A percentile compares a stretch with the other conserved stretches of the same genome.
Evolutionary conservation across 2,329 filamentous ascomycete species (phyloP).

Genomic region (Xylaria sp.): DNA sequence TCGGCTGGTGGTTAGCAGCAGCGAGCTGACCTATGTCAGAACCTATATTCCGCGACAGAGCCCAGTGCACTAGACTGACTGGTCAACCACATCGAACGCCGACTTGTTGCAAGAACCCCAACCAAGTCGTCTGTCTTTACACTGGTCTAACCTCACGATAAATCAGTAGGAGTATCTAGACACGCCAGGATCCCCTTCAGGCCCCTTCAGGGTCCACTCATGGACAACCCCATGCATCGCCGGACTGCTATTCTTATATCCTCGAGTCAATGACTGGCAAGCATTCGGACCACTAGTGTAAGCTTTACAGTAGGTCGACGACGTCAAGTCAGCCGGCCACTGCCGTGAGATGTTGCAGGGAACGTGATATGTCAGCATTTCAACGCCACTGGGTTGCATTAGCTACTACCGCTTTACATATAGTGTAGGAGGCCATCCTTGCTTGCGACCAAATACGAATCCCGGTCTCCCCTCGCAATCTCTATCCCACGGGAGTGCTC

Average conservation of each 20-base stretch:
- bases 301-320: not conserved
- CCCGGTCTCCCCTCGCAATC: conserved; percentile 13
- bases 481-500: not conserved
- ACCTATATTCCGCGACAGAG: not conserved
- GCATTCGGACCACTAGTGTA: not conserved
- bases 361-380: conserved; percentile 14
- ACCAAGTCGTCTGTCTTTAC: not conserved
- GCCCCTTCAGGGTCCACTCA: no score
- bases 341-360: conserved; percentile 18
- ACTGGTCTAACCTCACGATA: no score
- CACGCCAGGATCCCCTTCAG: no score
- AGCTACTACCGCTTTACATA: not conserved
- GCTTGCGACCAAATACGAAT: not conserved
- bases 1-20: not conserved
- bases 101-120: not conserved
- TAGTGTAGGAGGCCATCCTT: not conserved
- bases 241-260: not conserved
- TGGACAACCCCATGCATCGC: not conserved
- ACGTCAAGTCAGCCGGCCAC: not conserved
- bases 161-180: no score
- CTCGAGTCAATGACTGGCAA: not conserved
- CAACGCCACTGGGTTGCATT: conserved; percentile 1
- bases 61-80: not conserved
- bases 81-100: not conserved
- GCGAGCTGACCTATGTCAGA: not conserved